Base-by-base conservation (phyloP, 2,329 filamentous ascomycete species). In the Xylogone sp. region DNA sequence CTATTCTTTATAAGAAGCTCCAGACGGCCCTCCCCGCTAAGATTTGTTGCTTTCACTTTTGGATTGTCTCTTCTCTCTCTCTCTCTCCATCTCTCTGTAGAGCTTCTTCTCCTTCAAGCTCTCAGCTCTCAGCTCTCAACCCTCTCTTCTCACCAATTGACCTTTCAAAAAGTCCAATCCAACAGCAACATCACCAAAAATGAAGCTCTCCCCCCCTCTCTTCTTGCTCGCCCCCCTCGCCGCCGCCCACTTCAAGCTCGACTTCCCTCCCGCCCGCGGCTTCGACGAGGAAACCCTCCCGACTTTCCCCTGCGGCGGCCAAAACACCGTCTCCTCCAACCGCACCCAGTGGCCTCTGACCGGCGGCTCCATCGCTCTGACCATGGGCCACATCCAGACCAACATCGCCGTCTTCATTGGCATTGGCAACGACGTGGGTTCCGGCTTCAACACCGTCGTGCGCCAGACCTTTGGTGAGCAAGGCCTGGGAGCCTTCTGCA, bases 401-500 rank as follows among this genome's bases (percentile, higher is more conserved):
- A 58, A 59, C 24, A 50, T 64, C 31, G 56, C 60, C 43, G 62
- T 65, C 2, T 49, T 59, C 6, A 56, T 64, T 44, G 62, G 46
- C 1, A 43, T 64, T 22, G 61, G 62, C 10, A 53, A 58, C 19
- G 13, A 53, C 42, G 55, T 56, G 1, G 61, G 59, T 22, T 51
- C 49, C 9, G 52, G 54, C 4, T 63, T 63, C 54, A 61, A 62
- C 53, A 61, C 56, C 10, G 48, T 62, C 43, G 19, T 63, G 18
- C 47, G 54, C 16, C 49, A 43, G 3, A 61, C 60, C 20, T 56
- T 63, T 53, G 45, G 21, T 3, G 55, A 63, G 45, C 44, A 48
- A 18, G 62, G 62, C 12, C 45, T 57, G 12, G 85, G 87, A 46
- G 72, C 76, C 45, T 85, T 91, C 64, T 92, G 88, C 69, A 64